Percentiles rank a stretch among this genome's conserved stretches.
These are phyloP conservation scores for Dothistroma pini DNA, from an alignment of 2,329 filamentous ascomycete genomes.

Conservation along the genomic window DNA sequence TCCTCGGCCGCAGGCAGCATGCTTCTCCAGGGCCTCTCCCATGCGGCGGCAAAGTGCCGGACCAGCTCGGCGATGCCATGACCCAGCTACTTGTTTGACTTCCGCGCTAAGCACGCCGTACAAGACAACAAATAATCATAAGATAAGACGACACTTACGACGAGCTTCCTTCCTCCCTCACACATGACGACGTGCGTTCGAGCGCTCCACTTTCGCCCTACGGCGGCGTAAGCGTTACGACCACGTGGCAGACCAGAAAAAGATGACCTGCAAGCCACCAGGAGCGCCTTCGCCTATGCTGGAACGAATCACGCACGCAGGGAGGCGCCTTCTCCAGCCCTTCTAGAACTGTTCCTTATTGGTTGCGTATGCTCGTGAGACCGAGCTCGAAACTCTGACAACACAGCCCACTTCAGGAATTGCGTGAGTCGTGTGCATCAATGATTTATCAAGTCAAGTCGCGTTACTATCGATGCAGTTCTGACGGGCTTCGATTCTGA, in stretches of 20 bases:
- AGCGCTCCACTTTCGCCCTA: conserved; percentile 1
- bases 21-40: no score
- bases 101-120: background rate
- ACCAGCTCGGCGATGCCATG: no score
- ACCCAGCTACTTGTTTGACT: no score
- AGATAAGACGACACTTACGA: background rate
- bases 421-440: background rate
- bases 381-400: background rate
- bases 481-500: background rate
- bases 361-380: background rate
- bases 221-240: background rate
- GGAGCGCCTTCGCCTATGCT: background rate
- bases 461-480: background rate
- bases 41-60: no score
- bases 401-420: background rate
- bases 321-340: background rate
- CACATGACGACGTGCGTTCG: background rate
- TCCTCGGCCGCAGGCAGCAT: no score
- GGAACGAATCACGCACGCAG: background rate
- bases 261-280: background rate
- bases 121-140: background rate
- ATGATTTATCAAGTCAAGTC: background rate
- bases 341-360: background rate
- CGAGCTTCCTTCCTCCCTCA: background rate
- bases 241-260: background rate